A percentile compares a stretch with the other conserved stretches of the same genome.
Evolutionary conservation across 2,329 filamentous ascomycete species (phyloP).

Genomic region (Fusarium dimerum): DNA sequence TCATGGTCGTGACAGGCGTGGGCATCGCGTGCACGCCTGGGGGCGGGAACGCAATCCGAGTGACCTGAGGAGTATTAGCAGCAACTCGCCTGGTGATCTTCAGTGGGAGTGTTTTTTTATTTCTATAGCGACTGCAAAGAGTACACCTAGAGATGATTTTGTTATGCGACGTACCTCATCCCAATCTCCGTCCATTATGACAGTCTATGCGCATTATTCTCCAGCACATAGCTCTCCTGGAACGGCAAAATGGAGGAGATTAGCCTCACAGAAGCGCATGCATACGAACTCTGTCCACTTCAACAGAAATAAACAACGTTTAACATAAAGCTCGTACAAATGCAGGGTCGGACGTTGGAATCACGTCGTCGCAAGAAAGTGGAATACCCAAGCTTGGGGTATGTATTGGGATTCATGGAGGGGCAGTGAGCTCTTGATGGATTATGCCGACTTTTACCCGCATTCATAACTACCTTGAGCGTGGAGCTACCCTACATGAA

Average conservation of each 20-base stretch:
- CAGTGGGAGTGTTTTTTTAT: background rate
- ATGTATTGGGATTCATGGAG: conserved; percentile 26
- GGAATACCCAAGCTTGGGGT: conserved; percentile 13
- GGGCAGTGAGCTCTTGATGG: conserved; percentile 19
- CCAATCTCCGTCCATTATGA: conserved; percentile 67
- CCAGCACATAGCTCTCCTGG: conserved; percentile 33
- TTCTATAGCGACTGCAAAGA: background rate
- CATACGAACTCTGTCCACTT: background rate
- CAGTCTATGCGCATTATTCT: conserved; percentile 39
- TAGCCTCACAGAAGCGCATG: conserved; percentile 13
- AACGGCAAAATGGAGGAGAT: conserved; percentile 11
- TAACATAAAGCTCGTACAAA: background rate
- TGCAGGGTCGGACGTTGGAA: background rate
- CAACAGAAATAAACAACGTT: too few relatives aligned
- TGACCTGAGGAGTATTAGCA: conserved; percentile 57
- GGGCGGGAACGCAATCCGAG: conserved; percentile 78
- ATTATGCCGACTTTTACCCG: conserved; percentile 27
- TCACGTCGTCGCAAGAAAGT: background rate
- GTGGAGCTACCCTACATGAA: too few relatives aligned
- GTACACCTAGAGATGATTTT: background rate
- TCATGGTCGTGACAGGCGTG: conserved; percentile 74
- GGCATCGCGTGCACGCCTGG: conserved; percentile 70
- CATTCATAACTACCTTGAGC: background rate
- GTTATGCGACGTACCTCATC: conserved; percentile 55
- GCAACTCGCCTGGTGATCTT: background rate